phyloP scores from a whole-genome alignment of 305 asterid genomes.

The Fraxinus dipetala region DNA sequence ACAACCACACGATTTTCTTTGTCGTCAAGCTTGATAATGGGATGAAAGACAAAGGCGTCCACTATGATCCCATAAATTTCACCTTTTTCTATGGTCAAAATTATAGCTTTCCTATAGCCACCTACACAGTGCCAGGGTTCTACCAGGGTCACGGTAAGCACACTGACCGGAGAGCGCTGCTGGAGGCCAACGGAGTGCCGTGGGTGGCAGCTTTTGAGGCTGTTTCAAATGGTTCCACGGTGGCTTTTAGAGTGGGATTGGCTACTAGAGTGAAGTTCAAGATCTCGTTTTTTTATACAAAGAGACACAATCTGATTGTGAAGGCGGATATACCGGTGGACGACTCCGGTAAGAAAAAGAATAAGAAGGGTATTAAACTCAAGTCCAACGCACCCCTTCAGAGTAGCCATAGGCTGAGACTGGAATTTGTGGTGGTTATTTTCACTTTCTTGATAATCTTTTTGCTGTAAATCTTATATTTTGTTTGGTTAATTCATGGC shows the following conservation, averaged over 20 bases:
- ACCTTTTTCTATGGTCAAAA: slow-evolving; percentile 31
- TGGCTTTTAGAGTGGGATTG: slow-evolving; percentile 36
- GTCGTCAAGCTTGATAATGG: slow-evolving; percentile 44
- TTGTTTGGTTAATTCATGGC: neutral
- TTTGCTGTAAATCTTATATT: slow-evolving; percentile 2
- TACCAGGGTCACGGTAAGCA: slow-evolving; percentile 53
- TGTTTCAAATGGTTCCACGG: slow-evolving; percentile 33
- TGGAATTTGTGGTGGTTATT: slow-evolving; percentile 14
- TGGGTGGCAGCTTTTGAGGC: slow-evolving; percentile 40
- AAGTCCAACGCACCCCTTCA: slow-evolving; percentile 18
- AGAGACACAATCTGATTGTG: slow-evolving; percentile 22
- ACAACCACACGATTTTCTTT: slow-evolving; percentile 41
- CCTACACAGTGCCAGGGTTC: slow-evolving; percentile 35
- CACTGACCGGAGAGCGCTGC: slow-evolving; percentile 19
- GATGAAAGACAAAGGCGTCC: slow-evolving; percentile 62
- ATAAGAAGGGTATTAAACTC: slow-evolving; percentile 25
- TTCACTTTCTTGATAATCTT: slow-evolving; percentile 19
- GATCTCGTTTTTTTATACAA: slow-evolving; percentile 34
- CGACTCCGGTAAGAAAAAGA: slow-evolving; percentile 23
- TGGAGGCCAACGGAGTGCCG: slow-evolving; percentile 29
- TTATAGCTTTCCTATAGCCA: slow-evolving; percentile 30
- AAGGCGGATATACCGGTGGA: slow-evolving; percentile 25
- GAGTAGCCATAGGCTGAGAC: neutral
- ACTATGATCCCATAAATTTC: slow-evolving; percentile 34
- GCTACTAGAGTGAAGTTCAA: slow-evolving; percentile 42